A percentile compares a stretch with the other conserved stretches of the same genome.
Evolutionary conservation across 345 rosid species (phyloP).

Genomic region (Triadica sebifera): DNA sequence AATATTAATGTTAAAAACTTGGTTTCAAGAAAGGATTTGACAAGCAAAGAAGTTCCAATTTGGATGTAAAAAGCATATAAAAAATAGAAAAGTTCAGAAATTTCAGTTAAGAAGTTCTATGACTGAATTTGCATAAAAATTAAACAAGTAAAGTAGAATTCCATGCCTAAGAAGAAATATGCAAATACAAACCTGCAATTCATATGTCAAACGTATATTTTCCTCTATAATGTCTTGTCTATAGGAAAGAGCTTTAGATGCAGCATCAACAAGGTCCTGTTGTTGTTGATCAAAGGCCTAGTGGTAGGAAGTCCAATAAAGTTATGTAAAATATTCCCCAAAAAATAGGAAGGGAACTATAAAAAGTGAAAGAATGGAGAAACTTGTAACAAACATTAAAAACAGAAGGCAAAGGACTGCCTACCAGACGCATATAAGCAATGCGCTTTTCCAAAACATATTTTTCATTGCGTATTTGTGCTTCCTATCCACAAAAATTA

Average conservation of each 20-base stretch:
- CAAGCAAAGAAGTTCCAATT: not conserved
- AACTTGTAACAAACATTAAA: slow-evolving; percentile 1
- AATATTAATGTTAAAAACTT: too few relatives aligned
- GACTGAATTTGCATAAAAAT: not conserved
- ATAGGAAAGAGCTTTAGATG: slow-evolving; percentile 91
- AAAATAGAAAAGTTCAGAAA: not conserved
- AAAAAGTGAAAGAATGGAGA: not conserved
- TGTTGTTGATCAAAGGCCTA: slow-evolving; percentile 99
- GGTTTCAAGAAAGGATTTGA: not conserved
- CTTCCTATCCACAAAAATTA: slow-evolving; percentile 55
- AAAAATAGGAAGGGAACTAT: slow-evolving; percentile 3
- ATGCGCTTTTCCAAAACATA: slow-evolving; percentile 84
- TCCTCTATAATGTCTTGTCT: slow-evolving; percentile 97
- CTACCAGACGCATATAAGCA: slow-evolving; percentile 90
- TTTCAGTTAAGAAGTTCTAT: not conserved
- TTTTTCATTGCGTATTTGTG: slow-evolving; percentile 80
- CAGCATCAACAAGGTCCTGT: slow-evolving; percentile 97
- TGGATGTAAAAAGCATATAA: not conserved
- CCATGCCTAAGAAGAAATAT: not conserved
- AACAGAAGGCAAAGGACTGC: slow-evolving; percentile 23
- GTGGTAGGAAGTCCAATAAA: slow-evolving; percentile 16
- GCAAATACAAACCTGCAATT: slow-evolving; percentile 60
- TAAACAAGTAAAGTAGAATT: not conserved
- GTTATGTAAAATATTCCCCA: slow-evolving; percentile 9
- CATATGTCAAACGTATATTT: slow-evolving; percentile 84